Evolutionary conservation across 2,329 filamentous ascomycete species (phyloP).

Genomic region (Dryadomyces quercivorus): DNA sequence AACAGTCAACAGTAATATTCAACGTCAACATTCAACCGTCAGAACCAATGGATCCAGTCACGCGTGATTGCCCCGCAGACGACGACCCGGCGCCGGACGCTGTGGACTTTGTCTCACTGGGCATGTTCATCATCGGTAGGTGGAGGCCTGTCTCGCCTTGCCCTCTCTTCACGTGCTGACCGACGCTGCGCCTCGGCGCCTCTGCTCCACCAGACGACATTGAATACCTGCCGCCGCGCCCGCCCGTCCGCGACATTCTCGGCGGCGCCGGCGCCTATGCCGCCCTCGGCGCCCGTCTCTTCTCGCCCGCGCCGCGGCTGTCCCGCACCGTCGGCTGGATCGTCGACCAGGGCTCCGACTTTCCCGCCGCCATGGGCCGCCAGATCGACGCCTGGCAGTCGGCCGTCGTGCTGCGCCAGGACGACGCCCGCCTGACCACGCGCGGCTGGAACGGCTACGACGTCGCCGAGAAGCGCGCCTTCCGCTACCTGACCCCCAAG

Average conservation of each 20-base stretch:
- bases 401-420: conserved; percentile 54
- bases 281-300: conserved; percentile 76
- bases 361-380: conserved; percentile 52
- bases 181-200: too few relatives aligned
- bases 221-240: conserved; percentile 61
- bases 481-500: conserved; percentile 83
- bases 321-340: conserved; percentile 75
- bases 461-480: conserved; percentile 46
- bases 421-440: conserved; percentile 62
- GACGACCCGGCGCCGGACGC: background rate
- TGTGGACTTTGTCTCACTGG: conserved; percentile 56
- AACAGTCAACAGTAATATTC: too few relatives aligned
- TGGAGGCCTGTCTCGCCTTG: conserved; percentile 14
- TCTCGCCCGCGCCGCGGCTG: conserved; percentile 57
- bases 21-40: background rate
- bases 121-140: conserved; percentile 67
- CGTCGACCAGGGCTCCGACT: conserved; percentile 80
- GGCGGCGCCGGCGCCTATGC: conserved; percentile 83
- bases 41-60: too few relatives aligned
- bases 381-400: conserved; percentile 67
- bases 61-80: background rate
- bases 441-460: conserved; percentile 87
- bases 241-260: conserved; percentile 62
- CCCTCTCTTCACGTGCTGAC: conserved; percentile 7
- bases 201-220: conserved; percentile 67